These are phyloP conservation scores for Lipomyces oligophaga DNA, from an alignment of 805 yeast genomes.

Conservation along the genomic window DNA sequence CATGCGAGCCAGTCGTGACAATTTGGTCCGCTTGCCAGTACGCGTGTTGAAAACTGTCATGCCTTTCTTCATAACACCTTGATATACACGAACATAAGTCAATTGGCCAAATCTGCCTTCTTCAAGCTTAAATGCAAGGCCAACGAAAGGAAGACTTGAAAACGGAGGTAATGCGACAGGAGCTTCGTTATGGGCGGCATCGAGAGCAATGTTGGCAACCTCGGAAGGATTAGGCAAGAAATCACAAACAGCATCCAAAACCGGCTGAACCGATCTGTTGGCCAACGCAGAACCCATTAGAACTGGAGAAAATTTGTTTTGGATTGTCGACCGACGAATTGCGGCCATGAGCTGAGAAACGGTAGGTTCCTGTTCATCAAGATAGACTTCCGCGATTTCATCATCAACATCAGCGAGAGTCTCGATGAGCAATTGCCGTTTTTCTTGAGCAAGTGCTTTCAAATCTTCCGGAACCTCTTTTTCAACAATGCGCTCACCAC, in stretches of 20 bases:
- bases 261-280: conserved; percentile 92
- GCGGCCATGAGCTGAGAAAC: conserved; percentile 80
- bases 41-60: conserved; percentile 81
- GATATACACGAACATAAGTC: conserved; percentile 94
- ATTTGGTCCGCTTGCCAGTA: conserved; percentile 88
- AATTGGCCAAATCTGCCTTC: conserved; percentile 98
- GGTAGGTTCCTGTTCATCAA: conserved; percentile 87
- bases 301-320: conserved; percentile 97
- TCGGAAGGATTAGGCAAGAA: conserved; percentile 95
- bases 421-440: conserved; percentile 79
- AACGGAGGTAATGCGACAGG: conserved; percentile 75
- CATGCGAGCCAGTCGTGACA: conserved; percentile 94
- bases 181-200: conserved; percentile 54
- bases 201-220: conserved; percentile 84
- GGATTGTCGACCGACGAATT: conserved; percentile 92
- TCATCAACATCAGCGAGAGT: conserved; percentile 98
- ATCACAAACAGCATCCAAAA: conserved; percentile 92
- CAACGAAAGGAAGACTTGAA: conserved; percentile 76
- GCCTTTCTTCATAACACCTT: conserved; percentile 91
- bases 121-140: conserved; percentile 97
- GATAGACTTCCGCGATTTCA: conserved; percentile 86
- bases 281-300: conserved; percentile 98
- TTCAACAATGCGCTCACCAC: conserved; percentile 72
- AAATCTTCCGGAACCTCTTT: conserved; percentile 73
- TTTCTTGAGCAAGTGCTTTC: conserved; percentile 80